A percentile compares a stretch with the other conserved stretches of the same genome.
phyloP scores from a whole-genome alignment of 164 flowering plant species.

The Euptelea pleiosperma region DNA sequence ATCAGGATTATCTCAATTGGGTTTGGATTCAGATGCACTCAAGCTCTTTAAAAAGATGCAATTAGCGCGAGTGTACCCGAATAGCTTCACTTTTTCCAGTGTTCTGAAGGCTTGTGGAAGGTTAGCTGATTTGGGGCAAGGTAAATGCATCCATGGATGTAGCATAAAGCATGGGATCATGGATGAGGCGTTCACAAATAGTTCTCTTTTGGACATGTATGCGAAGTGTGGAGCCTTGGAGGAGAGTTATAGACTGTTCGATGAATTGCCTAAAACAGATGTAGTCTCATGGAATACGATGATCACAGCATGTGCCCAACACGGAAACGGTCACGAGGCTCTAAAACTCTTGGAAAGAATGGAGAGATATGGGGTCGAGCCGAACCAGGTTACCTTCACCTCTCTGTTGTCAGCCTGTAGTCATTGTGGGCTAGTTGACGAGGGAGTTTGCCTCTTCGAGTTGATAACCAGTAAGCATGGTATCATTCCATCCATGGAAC shows the following conservation, averaged over 20 bases:
- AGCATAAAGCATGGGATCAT: conserved; percentile 21
- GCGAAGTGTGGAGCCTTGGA: conserved; percentile 27
- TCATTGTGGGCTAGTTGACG: conserved; percentile 29
- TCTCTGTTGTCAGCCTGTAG: conserved; percentile 28
- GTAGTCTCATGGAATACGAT: conserved; percentile 30
- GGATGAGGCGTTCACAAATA: conserved; percentile 17
- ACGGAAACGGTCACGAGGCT: conserved; percentile 26
- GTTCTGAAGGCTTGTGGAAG: conserved; percentile 26
- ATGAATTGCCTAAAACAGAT: conserved; percentile 16
- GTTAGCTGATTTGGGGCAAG: conserved; percentile 22
- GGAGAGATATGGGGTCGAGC: conserved; percentile 21
- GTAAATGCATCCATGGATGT: conserved; percentile 25
- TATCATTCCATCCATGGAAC: conserved; percentile 27
- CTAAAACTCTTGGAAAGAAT: conserved; percentile 22
- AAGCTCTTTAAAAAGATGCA: conserved; percentile 23
- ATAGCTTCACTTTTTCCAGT: conserved; percentile 28
- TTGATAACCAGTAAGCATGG: conserved; percentile 21
- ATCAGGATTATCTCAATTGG: conserved; percentile 26
- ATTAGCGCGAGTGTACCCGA: conserved; percentile 18
- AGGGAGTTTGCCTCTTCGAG: conserved; percentile 23
- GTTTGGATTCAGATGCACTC: conserved; percentile 19
- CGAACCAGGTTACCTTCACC: conserved; percentile 25
- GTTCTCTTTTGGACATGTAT: conserved; percentile 32
- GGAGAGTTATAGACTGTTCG: conserved; percentile 21
- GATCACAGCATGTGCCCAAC: conserved; percentile 27